phyloP scores from a whole-genome alignment of 2,329 filamentous ascomycete genomes.

The Colletotrichum salicis region DNA sequence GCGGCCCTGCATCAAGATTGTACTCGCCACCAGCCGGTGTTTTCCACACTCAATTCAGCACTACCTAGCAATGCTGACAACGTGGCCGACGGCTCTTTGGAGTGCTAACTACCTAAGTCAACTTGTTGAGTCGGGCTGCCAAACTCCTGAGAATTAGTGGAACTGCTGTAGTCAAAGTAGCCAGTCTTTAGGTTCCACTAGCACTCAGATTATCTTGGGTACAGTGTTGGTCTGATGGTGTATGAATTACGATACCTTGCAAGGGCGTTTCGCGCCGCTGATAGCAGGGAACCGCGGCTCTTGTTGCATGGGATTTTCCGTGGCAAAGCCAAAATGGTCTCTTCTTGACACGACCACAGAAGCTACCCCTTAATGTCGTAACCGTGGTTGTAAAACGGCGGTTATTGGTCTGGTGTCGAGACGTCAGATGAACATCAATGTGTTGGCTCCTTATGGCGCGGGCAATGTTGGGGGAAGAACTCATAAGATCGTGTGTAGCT shows the following conservation, averaged over 20 bases:
- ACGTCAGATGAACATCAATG: too few relatives aligned
- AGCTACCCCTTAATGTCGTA: too few relatives aligned
- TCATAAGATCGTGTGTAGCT: background rate
- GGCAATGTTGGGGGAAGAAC: too few relatives aligned
- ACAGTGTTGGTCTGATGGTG: background rate
- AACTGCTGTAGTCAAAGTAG: conserved; percentile 42
- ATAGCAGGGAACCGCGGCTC: background rate
- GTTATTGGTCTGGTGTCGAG: too few relatives aligned
- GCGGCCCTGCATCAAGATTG: too few relatives aligned
- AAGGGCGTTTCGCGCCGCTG: background rate
- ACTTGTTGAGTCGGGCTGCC: background rate
- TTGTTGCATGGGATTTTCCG: background rate
- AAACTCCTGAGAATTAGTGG: conserved; percentile 50
- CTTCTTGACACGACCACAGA: too few relatives aligned
- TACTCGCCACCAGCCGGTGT: too few relatives aligned
- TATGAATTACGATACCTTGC: background rate
- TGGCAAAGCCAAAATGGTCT: too few relatives aligned
- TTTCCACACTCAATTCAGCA: too few relatives aligned
- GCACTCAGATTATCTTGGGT: background rate
- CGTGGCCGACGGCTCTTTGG: background rate
- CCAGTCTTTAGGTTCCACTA: background rate
- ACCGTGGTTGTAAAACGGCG: too few relatives aligned
- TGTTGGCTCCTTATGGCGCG: too few relatives aligned
- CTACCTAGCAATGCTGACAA: too few relatives aligned
- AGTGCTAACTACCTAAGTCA: background rate